Conservation (phyloP, 345 rosid genomes). For the Physaria fendleri region DNA sequence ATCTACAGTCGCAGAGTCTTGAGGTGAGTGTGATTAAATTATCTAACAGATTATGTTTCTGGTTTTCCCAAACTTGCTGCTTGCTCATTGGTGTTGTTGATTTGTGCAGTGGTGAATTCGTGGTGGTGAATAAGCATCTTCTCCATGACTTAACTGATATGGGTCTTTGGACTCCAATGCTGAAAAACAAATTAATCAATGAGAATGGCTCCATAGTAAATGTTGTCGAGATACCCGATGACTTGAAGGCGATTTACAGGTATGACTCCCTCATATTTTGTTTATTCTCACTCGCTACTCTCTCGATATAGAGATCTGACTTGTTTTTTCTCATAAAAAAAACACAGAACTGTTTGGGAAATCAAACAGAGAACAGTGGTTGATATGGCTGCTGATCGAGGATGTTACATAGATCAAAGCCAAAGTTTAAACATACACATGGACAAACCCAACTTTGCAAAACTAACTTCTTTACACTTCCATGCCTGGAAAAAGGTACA, state of each 20-base stretch:
- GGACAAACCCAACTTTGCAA: conserved; percentile 66
- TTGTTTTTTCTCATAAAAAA: neutral
- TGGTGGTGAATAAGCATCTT: conserved; percentile 78
- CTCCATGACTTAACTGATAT: conserved; percentile 73
- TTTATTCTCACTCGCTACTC: neutral
- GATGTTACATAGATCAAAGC: conserved; percentile 74
- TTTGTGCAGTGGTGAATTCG: conserved; percentile 66
- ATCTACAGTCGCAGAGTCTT: conserved; percentile 73
- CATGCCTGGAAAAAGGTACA: conserved; percentile 73
- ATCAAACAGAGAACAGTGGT: conserved; percentile 67
- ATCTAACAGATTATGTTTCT: neutral
- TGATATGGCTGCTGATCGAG: conserved; percentile 77
- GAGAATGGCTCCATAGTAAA: conserved; percentile 60
- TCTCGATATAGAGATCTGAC: neutral
- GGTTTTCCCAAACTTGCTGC: neutral
- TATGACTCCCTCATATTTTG: conserved; percentile 14
- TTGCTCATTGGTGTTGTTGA: neutral
- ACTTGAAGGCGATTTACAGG: conserved; percentile 59
- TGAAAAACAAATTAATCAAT: conserved; percentile 58
- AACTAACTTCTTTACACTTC: conserved; percentile 65
- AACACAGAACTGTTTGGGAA: conserved; percentile 65
- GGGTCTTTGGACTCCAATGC: conserved; percentile 57
- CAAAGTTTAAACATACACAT: conserved; percentile 81
- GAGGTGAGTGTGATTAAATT: conserved; percentile 38
- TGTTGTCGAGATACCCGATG: conserved; percentile 51